Conservation (phyloP, 768 basidiomycete genomes). For the Leccinum longicurvipes region DNA sequence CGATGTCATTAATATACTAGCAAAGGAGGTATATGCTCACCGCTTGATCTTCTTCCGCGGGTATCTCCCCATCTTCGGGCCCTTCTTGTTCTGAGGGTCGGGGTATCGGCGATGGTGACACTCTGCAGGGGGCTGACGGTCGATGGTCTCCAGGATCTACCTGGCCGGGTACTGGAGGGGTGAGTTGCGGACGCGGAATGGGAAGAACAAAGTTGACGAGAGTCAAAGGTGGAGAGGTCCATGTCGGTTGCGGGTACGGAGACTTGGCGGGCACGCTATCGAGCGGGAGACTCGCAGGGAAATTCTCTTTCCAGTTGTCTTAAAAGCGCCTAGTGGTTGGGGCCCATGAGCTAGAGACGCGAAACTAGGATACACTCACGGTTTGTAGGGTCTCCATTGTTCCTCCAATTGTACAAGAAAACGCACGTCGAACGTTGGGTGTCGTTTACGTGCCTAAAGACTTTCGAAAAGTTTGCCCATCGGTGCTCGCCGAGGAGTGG, state of each 20-base stretch:
- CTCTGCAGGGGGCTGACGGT: neutral
- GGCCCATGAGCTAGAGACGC: neutral
- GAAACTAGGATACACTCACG: conserved; percentile 18
- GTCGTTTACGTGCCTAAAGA: conserved; percentile 4
- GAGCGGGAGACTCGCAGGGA: conserved; percentile 7
- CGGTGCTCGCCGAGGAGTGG: conserved; percentile 29
- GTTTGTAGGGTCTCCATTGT: conserved; percentile 29
- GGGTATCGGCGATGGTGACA: neutral
- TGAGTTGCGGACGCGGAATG: conserved; percentile 17
- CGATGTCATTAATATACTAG: neutral
- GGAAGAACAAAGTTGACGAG: conserved; percentile 21
- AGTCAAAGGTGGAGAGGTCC: conserved; percentile 17
- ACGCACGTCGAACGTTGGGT: conserved; percentile 14
- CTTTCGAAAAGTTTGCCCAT: conserved; percentile 14
- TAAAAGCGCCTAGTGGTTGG: neutral
- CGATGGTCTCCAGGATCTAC: neutral
- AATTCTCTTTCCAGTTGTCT: conserved; percentile 28
- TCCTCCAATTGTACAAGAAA: conserved; percentile 31
- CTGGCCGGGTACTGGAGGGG: neutral
- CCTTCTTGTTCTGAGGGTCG: neutral
- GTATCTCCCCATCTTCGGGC: neutral
- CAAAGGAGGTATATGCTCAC: conserved; percentile 1
- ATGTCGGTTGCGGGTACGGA: conserved; percentile 28
- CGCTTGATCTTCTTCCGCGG: neutral
- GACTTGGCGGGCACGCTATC: conserved; percentile 16